A percentile compares a stretch with the other conserved stretches of the same genome.
Evolutionary conservation across 345 rosid species (phyloP).

Genomic region (Toxicodendron radicans): DNA sequence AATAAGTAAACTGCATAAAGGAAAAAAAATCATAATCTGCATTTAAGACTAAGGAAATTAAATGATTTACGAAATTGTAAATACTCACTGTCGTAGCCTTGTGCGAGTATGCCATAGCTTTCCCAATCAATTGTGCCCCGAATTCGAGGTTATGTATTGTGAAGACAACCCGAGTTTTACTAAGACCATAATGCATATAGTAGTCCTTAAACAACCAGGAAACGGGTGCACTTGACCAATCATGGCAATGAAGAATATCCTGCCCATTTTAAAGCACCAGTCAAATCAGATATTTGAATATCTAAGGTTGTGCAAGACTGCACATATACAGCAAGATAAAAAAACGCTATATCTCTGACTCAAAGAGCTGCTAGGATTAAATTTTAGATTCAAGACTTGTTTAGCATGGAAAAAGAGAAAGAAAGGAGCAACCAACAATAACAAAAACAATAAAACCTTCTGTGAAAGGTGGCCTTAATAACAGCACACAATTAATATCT

Average conservation of each 20-base stretch:
- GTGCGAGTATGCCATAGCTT: constrained; percentile 81
- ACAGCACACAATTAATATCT: not conserved
- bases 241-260: constrained; percentile 98
- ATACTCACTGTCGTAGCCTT: constrained; percentile 83
- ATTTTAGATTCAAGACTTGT: not conserved
- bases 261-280: constrained; percentile 32
- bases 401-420: not conserved
- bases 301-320: not conserved
- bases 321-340: not conserved
- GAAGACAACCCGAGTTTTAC: constrained; percentile 79
- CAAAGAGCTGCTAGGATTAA: not conserved
- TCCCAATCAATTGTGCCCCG: constrained; percentile 64
- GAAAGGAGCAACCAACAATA: not conserved
- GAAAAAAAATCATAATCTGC: not conserved
- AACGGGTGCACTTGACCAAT: constrained; percentile 96
- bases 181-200: constrained; percentile 73
- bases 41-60: not conserved
- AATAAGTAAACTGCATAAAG: not conserved
- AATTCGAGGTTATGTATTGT: constrained; percentile 94
- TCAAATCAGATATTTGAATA: not conserved
- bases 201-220: constrained; percentile 84
- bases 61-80: constrained; percentile 3
- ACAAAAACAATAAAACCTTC: constrained; percentile 2
- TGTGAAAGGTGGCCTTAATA: not conserved
- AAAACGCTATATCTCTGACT: not conserved